Conservation (phyloP, 2,329 filamentous ascomycete genomes). For the Microsporum canis region DNA sequence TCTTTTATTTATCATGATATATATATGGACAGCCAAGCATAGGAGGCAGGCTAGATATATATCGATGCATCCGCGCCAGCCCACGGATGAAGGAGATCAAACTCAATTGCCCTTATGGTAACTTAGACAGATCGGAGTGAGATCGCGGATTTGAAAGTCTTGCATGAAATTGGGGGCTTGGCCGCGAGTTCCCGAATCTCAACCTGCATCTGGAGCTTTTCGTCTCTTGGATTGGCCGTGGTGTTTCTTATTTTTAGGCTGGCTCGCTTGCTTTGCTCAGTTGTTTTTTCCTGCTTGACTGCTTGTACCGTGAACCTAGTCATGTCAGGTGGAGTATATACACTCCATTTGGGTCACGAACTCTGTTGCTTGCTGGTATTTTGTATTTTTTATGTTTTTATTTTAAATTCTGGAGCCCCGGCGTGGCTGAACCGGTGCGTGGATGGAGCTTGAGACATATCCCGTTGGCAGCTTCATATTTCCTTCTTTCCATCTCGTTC, state of each 20-base stretch:
- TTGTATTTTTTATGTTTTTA: neutral
- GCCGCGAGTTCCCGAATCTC: neutral
- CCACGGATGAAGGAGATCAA: neutral
- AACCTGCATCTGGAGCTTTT: neutral
- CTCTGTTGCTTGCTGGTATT: neutral
- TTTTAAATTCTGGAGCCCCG: neutral
- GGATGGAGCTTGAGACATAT: conserved; percentile 1
- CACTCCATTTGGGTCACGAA: neutral
- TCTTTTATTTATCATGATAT: neutral
- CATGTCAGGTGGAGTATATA: neutral
- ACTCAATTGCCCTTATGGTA: conserved; percentile 1
- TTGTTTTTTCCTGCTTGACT: neutral
- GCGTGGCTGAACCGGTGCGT: conserved; percentile 1
- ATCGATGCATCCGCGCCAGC: neutral
- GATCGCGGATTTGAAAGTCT: neutral
- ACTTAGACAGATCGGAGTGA: neutral
- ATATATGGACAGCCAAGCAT: neutral
- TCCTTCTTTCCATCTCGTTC: neutral
- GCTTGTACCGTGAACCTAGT: neutral
- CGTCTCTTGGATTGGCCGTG: neutral
- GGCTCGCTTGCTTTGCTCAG: neutral
- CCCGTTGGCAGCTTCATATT: neutral
- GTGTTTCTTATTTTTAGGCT: neutral
- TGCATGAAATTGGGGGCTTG: conserved; percentile 1
- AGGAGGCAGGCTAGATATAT: neutral